phyloP scores from a whole-genome alignment of 164 flowering plant genomes.

The Dillenia turbinata region DNA sequence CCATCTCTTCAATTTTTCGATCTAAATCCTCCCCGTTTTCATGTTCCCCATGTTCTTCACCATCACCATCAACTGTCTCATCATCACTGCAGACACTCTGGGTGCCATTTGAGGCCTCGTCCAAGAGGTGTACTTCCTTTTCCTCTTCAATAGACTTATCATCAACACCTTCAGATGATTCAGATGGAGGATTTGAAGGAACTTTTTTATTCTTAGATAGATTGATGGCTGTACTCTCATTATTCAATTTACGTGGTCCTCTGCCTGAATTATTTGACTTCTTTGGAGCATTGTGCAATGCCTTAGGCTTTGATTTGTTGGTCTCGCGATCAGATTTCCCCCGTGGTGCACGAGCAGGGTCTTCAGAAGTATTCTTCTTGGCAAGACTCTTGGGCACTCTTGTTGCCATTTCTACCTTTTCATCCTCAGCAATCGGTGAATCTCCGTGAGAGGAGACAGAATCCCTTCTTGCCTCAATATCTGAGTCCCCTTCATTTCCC shows the following conservation, averaged over 20 bases:
- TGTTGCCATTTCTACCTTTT: conserved; percentile 36
- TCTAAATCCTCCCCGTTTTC: conserved; percentile 37
- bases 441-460: conserved; percentile 70
- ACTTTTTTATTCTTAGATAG: conserved; percentile 29
- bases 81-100: conserved; percentile 51
- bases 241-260: conserved; percentile 15
- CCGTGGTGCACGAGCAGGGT: conserved; percentile 18
- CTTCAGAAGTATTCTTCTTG: conserved; percentile 24
- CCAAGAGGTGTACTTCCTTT: conserved; percentile 45
- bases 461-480: conserved; percentile 56
- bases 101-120: conserved; percentile 50
- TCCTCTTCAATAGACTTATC: conserved; percentile 40
- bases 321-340: conserved; percentile 26
- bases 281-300: conserved; percentile 25
- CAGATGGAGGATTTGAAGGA: conserved; percentile 46
- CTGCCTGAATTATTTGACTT: conserved; percentile 29
- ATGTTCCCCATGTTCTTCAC: conserved; percentile 37
- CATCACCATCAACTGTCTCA: conserved; percentile 37
- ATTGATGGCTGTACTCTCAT: conserved; percentile 20
- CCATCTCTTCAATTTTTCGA: conserved; percentile 70
- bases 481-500: conserved; percentile 64
- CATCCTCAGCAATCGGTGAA: conserved; percentile 42
- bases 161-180: conserved; percentile 64
- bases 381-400: conserved; percentile 25
- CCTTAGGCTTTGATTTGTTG: conserved; percentile 24